Evolutionary conservation across 2,329 filamentous ascomycete species (phyloP), one percentile per base, ranked within the genome.

Genomic region (Aspergillus viridinutans): DNA sequence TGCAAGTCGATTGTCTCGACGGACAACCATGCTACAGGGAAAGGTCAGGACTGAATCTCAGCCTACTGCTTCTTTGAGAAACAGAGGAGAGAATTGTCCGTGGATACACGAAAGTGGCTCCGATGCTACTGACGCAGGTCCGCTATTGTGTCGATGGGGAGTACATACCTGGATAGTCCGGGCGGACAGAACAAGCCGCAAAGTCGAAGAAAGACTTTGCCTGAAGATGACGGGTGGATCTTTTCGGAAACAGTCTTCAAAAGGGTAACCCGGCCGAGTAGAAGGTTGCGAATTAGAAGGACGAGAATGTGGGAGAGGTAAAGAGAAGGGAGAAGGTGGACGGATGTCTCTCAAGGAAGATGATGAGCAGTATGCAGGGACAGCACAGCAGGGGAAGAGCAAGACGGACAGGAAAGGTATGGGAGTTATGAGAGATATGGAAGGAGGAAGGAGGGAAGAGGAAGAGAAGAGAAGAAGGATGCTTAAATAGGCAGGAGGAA

Each of bases 401-500:
- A n/a, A 25, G 47, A 47, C 6, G 38, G 43, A 9, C 45, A 51
- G 54, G 29, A 14, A 21, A 47, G 32, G 23, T 25, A 48, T 23
- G 42, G 42, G 25, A 42, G 25, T 3, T 25, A 25, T 25, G 25
- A 40, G 32, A 52, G 43, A 14, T n/a, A 40, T 29, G n/a, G 48
- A 56, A 29, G 35, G 23, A 50, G 50, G 35, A n/a, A 25, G 25
- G 26, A 40, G 17, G 42, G 21, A 49, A 20, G 53, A 49, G 23
- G 47, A 10, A 32, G 20, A 52, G 28, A 14, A 28, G 25, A 49
- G 26, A 23, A 49, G 35, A 55, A 52, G 50, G 50, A 45, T 14
- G 40, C 42, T 49, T 48, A 56, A 49, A 49, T 40, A 49, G 54
- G 58, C 38, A 47, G 52, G 50, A 45, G 59, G 52, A 58, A 35